These are phyloP conservation scores for Diaporthe sp. DNA, from an alignment of 2,329 filamentous ascomycete genomes.

Conservation along the genomic window DNA sequence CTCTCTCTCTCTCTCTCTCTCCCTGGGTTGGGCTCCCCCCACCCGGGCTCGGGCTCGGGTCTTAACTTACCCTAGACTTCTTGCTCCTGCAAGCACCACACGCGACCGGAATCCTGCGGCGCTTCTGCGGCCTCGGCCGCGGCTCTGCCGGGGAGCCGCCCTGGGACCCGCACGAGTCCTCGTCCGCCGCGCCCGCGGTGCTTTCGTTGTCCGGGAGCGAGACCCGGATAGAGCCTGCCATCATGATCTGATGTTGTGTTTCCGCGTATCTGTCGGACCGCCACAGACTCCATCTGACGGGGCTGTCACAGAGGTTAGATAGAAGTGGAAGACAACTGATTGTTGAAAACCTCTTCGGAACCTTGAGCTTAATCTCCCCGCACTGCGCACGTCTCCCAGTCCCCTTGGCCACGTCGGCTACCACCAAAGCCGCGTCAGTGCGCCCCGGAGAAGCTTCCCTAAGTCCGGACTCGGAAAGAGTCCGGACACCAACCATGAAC, in stretches of 20 bases:
- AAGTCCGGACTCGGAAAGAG: constrained; percentile 30
- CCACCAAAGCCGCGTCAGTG: not conserved
- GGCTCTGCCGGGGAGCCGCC: constrained; percentile 14
- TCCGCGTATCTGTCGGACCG: constrained; percentile 34
- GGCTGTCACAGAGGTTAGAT: constrained; percentile 21
- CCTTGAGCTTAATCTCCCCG: constrained; percentile 37
- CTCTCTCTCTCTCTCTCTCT: not conserved
- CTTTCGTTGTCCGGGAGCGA: constrained; percentile 36
- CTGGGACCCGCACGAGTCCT: constrained; percentile 3
- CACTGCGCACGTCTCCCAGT: constrained; percentile 27
- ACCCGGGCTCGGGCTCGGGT: too few species aligned
- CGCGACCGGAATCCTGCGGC: constrained; percentile 40
- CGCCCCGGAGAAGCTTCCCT: constrained; percentile 27
- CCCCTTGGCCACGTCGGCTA: not conserved
- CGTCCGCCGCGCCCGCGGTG: constrained; percentile 16
- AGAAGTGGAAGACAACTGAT: constrained; percentile 14
- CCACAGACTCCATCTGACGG: not conserved
- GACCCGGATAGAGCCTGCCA: constrained; percentile 39
- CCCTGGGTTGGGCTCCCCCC: too few species aligned
- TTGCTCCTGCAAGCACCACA: constrained; percentile 41
- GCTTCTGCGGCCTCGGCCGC: constrained; percentile 38
- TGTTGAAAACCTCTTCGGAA: constrained; percentile 20
- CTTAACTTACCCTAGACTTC: constrained; percentile 39
- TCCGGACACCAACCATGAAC: too few species aligned
- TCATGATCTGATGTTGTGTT: constrained; percentile 28